Percentiles rank a stretch among this genome's conserved stretches.
phyloP scores from a whole-genome alignment of 306 rosid species.

The Vachellia collinsii region DNA sequence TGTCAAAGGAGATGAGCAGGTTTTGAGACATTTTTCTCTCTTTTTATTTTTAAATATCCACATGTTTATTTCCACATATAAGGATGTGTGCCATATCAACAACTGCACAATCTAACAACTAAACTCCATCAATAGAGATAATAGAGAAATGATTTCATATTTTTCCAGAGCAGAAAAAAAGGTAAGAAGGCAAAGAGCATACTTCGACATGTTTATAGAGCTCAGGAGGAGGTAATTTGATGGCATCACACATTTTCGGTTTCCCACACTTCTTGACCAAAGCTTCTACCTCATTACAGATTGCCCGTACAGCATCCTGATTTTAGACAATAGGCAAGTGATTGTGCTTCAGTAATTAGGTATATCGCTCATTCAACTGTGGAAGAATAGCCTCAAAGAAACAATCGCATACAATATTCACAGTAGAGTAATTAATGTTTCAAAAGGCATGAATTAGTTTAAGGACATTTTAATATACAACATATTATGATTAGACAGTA shows the following conservation, averaged over 20 bases:
- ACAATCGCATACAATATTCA: conserved; percentile 6
- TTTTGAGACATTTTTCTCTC: not conserved
- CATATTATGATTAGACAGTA: not conserved
- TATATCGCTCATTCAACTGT: not conserved
- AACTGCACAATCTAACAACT: not conserved
- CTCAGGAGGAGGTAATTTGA: conserved; percentile 90
- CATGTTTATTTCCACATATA: not conserved
- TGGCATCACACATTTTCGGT: conserved; percentile 90
- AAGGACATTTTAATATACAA: not conserved
- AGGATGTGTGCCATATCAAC: not conserved
- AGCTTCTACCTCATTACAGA: conserved; percentile 84
- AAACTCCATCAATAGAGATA: not conserved
- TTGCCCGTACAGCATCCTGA: conserved; percentile 89
- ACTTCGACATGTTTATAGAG: conserved; percentile 84
- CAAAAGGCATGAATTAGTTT: not conserved
- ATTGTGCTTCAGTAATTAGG: conserved; percentile 21
- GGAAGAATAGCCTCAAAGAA: not conserved
- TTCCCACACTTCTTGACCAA: conserved; percentile 91
- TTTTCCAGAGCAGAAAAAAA: not conserved
- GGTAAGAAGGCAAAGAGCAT: conserved; percentile 38
- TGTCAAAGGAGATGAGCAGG: not conserved
- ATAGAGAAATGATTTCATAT: not conserved
- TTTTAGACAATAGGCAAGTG: conserved; percentile 41
- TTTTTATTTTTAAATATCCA: not conserved
- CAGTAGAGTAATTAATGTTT: not conserved